phyloP scores from a whole-genome alignment of 805 yeast species.

The Spathaspora hagerdaliae region DNA sequence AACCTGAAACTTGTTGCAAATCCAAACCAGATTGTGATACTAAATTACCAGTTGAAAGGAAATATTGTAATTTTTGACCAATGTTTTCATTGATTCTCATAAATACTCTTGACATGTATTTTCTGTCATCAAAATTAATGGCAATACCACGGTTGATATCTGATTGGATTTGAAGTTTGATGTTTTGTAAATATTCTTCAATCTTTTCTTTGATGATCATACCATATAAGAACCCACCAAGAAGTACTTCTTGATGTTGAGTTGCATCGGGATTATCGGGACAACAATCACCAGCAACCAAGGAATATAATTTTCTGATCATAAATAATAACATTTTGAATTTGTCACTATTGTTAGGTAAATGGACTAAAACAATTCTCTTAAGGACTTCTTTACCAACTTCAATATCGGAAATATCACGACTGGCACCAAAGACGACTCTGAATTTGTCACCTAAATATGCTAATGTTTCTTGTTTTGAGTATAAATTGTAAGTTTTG shows the following conservation, averaged over 20 bases:
- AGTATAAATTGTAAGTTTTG: constrained; percentile 73
- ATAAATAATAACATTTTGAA: constrained; percentile 85
- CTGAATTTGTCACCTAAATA: constrained; percentile 95
- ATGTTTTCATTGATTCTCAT: constrained; percentile 83
- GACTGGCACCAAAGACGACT: constrained; percentile 84
- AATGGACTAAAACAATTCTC: constrained; percentile 86
- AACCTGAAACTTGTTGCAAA: constrained; percentile 96
- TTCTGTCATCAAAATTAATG: constrained; percentile 78
- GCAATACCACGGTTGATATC: constrained; percentile 79
- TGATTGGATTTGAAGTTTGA: constrained; percentile 68
- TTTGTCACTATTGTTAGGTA: constrained; percentile 71
- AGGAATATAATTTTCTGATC: constrained; percentile 90
- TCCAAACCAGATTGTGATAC: constrained; percentile 97
- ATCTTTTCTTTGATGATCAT: constrained; percentile 95
- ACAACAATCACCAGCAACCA: constrained; percentile 94
- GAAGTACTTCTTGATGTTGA: constrained; percentile 93
- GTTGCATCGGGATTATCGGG: constrained; percentile 99
- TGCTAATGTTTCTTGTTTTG: constrained; percentile 86
- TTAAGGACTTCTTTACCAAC: constrained; percentile 83
- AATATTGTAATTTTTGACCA: constrained; percentile 91
- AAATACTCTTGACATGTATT: constrained; percentile 78
- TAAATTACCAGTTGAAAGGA: constrained; percentile 93
- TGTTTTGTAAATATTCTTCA: constrained; percentile 80
- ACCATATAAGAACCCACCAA: constrained; percentile 95
- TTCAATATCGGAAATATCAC: constrained; percentile 82